A percentile compares a stretch with the other conserved stretches of the same genome.
phyloP scores from a whole-genome alignment of 2,329 filamentous ascomycete species.

The Rhynchosporium secalis region DNA sequence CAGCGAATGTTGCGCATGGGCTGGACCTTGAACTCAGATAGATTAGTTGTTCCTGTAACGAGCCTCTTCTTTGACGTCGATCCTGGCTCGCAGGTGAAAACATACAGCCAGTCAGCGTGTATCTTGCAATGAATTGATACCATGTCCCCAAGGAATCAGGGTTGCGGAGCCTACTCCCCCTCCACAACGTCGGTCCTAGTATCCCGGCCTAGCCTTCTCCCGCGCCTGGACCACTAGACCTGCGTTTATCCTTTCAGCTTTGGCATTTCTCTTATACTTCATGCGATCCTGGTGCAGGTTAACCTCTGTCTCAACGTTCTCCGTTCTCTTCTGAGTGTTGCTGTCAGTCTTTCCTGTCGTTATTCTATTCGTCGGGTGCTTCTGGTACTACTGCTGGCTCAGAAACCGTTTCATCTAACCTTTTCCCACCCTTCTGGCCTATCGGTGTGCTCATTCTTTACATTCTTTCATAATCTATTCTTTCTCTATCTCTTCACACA shows the following conservation, averaged over 20 bases:
- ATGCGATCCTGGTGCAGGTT: slow-evolving; percentile 35
- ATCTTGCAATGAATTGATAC: neutral
- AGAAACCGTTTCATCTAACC: slow-evolving; percentile 37
- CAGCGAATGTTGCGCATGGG: slow-evolving; percentile 9
- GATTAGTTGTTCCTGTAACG: slow-evolving; percentile 17
- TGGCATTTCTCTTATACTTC: slow-evolving; percentile 38
- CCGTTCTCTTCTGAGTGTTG: slow-evolving; percentile 34
- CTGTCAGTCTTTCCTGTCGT: slow-evolving; percentile 34
- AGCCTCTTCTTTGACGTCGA: slow-evolving; percentile 21
- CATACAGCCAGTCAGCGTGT: slow-evolving; percentile 21
- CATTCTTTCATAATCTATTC: slow-evolving; percentile 26
- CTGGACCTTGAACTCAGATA: slow-evolving; percentile 20
- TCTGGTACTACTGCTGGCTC: slow-evolving; percentile 39
- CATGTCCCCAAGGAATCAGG: slow-evolving; percentile 20
- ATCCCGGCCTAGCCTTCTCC: slow-evolving; percentile 30
- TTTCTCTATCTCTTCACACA: slow-evolving; percentile 24
- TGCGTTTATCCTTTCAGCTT: slow-evolving; percentile 27
- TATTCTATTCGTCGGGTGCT: slow-evolving; percentile 33
- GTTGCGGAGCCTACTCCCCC: slow-evolving; percentile 19
- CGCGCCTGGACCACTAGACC: slow-evolving; percentile 35
- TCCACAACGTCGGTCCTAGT: slow-evolving; percentile 26
- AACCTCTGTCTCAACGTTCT: slow-evolving; percentile 33
- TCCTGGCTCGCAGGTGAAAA: slow-evolving; percentile 26
- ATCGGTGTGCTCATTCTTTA: slow-evolving; percentile 34
- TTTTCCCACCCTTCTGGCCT: slow-evolving; percentile 35